Conservation (phyloP, 1,284 basidiomycete genomes). For the Tilletia horrida region DNA sequence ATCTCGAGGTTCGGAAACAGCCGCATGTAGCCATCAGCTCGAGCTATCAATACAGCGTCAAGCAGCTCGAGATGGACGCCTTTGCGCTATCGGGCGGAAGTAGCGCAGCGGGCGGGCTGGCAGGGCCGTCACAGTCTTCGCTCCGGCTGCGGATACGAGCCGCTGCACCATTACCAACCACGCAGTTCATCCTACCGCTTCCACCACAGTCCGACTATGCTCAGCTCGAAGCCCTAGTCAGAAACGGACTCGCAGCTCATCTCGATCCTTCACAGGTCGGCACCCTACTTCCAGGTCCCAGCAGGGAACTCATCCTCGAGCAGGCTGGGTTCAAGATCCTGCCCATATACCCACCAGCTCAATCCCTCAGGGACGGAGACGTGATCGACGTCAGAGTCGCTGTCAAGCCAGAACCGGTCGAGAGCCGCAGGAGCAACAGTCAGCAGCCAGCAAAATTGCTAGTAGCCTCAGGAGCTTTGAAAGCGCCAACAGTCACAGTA, state of each 20-base stretch:
- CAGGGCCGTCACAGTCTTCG: not conserved
- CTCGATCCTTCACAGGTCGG: not conserved
- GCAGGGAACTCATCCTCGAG: constrained; percentile 6
- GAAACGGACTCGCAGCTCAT: constrained; percentile 7
- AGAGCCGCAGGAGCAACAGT: not conserved
- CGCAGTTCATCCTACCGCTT: constrained; percentile 13
- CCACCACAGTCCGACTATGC: not conserved
- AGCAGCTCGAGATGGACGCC: too few relatives aligned
- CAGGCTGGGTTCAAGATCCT: constrained; percentile 6
- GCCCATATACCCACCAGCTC: constrained; percentile 8
- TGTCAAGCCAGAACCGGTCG: constrained; percentile 1
- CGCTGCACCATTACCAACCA: constrained; percentile 1
- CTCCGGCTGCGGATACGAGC: constrained; percentile 5
- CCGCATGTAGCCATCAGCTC: too few relatives aligned
- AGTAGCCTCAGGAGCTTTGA: not conserved
- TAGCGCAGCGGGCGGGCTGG: not conserved
- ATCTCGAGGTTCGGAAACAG: too few relatives aligned
- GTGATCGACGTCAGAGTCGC: constrained; percentile 9
- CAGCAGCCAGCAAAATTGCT: not conserved
- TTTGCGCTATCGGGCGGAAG: too few relatives aligned
- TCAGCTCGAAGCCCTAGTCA: constrained; percentile 2
- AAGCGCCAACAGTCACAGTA: not conserved
- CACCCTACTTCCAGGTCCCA: not conserved
- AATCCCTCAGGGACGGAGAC: constrained; percentile 12
- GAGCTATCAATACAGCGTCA: too few relatives aligned